A percentile compares a stretch with the other conserved stretches of the same genome.
Conservation (phyloP, 352 stramenopile species). For the Phytophthora pisi region DNA sequence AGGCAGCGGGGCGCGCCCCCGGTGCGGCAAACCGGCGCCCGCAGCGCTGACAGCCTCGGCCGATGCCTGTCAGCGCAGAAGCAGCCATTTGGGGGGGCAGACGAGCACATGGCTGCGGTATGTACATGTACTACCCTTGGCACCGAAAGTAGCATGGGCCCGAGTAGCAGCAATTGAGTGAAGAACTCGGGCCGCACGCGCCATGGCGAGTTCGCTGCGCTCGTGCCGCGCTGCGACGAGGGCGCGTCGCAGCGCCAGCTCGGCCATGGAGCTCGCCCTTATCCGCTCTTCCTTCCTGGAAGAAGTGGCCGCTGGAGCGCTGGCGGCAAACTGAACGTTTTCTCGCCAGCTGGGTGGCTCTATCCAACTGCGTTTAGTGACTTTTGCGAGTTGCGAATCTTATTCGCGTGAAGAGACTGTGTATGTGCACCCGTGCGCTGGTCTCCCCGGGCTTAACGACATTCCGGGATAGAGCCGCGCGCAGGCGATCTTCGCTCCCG, state of each 20-base stretch:
- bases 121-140: conserved; percentile 18
- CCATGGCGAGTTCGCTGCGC: neutral
- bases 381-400: conserved; percentile 25
- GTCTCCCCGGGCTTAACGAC: neutral
- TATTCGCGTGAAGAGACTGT: conserved; percentile 23
- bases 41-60: neutral
- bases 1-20: conserved; percentile 25
- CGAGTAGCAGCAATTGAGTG: no score
- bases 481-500: conserved; percentile 16
- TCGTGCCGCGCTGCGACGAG: neutral
- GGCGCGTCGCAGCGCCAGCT: neutral
- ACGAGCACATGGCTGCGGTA: conserved; percentile 27
- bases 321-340: conserved; percentile 42
- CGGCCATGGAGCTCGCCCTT: neutral
- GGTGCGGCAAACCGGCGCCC: conserved; percentile 28
- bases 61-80: conserved; percentile 31
- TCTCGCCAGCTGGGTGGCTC: conserved; percentile 17
- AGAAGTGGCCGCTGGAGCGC: neutral
- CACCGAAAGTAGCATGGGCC: conserved; percentile 27
- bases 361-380: conserved; percentile 18
- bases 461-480: neutral
- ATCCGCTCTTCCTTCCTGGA: conserved; percentile 1
- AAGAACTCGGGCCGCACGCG: no score
- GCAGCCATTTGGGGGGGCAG: conserved; percentile 27
- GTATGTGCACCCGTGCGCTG: conserved; percentile 8